phyloP scores from a whole-genome alignment of 83 land plant species.

The Diphasiastrum complanatum region DNA sequence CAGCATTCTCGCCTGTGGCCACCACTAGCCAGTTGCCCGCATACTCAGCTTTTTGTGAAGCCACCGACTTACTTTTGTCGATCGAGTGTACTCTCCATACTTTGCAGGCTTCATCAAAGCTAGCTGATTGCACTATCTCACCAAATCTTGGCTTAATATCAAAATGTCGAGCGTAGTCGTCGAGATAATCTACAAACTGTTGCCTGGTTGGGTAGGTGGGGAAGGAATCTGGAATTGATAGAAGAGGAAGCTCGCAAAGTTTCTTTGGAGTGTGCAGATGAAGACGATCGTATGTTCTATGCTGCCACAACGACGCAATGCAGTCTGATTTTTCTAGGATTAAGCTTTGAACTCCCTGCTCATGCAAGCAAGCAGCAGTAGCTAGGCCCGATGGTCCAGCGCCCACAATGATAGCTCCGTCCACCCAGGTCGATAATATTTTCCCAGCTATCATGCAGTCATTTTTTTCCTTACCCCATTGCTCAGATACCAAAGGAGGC shows the following conservation, averaged over 20 bases:
- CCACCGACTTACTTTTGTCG: no score
- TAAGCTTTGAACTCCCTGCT: constrained; percentile 40
- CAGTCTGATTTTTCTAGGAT: constrained; percentile 54
- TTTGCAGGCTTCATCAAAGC: background rate
- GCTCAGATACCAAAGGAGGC: no score
- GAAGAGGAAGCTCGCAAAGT: constrained; percentile 71
- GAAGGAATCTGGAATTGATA: constrained; percentile 46
- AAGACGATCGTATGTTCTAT: constrained; percentile 61
- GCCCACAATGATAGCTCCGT: constrained; percentile 70
- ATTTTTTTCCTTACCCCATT: no score
- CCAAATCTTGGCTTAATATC: background rate
- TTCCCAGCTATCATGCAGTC: no score
- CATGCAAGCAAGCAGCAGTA: constrained; percentile 56
- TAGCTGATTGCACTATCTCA: background rate
- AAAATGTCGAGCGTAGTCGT: background rate
- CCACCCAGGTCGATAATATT: no score
- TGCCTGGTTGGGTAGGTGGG: constrained; percentile 63
- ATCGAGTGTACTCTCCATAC: no score
- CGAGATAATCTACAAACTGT: constrained; percentile 60
- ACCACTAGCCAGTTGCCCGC: constrained; percentile 58
- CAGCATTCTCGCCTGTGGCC: constrained; percentile 78
- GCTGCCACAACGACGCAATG: constrained; percentile 73
- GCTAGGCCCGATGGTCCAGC: constrained; percentile 85
- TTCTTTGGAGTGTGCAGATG: constrained; percentile 79
- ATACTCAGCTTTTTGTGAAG: constrained; percentile 41